These are phyloP conservation scores for Saccharomycopsis fodiens DNA, from an alignment of 805 yeast species.

Conservation along the genomic window DNA sequence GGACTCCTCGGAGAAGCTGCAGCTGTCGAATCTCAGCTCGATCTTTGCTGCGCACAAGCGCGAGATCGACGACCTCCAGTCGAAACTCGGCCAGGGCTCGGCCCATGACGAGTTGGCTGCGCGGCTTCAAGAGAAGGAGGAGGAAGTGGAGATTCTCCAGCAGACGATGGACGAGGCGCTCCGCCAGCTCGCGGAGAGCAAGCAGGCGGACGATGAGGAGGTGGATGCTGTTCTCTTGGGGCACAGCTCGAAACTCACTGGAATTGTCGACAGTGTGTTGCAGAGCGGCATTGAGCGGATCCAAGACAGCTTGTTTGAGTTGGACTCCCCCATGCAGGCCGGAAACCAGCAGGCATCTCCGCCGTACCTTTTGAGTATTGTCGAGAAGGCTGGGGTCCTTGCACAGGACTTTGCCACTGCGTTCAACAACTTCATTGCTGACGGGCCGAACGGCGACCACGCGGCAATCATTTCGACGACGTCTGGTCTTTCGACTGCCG, in stretches of 20 bases:
- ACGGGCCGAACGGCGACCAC: constrained; percentile 63
- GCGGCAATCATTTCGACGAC: constrained; percentile 53
- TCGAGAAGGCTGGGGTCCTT: constrained; percentile 60
- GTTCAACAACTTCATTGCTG: constrained; percentile 69
- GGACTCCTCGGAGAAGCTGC: constrained; percentile 52
- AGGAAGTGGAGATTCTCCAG: constrained; percentile 70
- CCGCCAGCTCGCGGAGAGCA: constrained; percentile 46
- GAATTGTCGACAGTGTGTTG: constrained; percentile 64
- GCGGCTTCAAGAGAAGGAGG: constrained; percentile 56
- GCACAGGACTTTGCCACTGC: constrained; percentile 77
- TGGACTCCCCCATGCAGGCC: constrained; percentile 74
- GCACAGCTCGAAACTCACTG: constrained; percentile 42
- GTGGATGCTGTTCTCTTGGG: constrained; percentile 44
- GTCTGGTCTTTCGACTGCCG: constrained; percentile 53
- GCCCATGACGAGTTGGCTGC: constrained; percentile 31
- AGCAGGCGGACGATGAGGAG: constrained; percentile 45
- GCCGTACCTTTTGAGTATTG: constrained; percentile 53
- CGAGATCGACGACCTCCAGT: constrained; percentile 49
- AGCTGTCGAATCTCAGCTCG: constrained; percentile 53
- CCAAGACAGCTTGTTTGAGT: constrained; percentile 62
- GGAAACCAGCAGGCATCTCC: constrained; percentile 75
- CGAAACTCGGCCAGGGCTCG: constrained; percentile 27
- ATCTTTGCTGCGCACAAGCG: constrained; percentile 54
- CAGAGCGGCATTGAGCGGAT: constrained; percentile 61
- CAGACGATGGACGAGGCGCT: constrained; percentile 73